Base-by-base conservation (phyloP, 1,284 basidiomycete species). In the Cerioporus squamosus region DNA sequence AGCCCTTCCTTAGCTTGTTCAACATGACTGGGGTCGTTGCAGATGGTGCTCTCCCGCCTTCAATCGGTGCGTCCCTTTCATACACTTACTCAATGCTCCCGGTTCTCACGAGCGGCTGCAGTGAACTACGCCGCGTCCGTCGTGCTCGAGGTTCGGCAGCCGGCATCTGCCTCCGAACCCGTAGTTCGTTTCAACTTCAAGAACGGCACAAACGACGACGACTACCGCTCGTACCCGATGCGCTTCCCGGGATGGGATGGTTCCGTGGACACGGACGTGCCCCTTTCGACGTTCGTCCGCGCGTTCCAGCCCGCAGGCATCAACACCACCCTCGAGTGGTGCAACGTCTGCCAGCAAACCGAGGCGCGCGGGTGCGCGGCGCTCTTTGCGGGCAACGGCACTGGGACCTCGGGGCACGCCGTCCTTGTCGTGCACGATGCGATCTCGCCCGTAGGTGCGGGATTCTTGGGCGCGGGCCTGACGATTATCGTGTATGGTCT, bases 401-500 rank as follows among this genome's bases (percentile, higher is more conserved):
- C 75, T 7, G 62, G 67, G 3, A 68, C 66, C 8, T 36, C 33
- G 33, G 33, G 33, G 33, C 33, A 36, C 18, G 70, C 71, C 22
- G 50, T 60, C 6, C 2, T 20, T 29, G 57, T 66, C 57, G 72
- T 76, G 50, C 75, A 80, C 36, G 72, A 66, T 38, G 56, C 61
- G 39, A 80, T 87, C 63, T 79, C 77, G 61, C 80, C 78, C 0
- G 79, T 87, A 10, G 86, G 83, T 15, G 85, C 87, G 29, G 87
- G 87, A 1, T 85, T 87, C 72, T 71, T 89, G 10, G 87, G 87
- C 24, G 87, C 87, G 1, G 83, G 84, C 6, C 65, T 89, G 60
- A 81, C 82, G 26, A 66, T 84, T 26, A 80, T 74, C 8, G 77
- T 85, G 12, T 69, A 75, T 38, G 63, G 78, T 23, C 62, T 75